Percentiles rank a stretch among this genome's conserved stretches.
Conservation (phyloP, 2,329 filamentous ascomycete species). For the Chaetomiaceae sp. region DNA sequence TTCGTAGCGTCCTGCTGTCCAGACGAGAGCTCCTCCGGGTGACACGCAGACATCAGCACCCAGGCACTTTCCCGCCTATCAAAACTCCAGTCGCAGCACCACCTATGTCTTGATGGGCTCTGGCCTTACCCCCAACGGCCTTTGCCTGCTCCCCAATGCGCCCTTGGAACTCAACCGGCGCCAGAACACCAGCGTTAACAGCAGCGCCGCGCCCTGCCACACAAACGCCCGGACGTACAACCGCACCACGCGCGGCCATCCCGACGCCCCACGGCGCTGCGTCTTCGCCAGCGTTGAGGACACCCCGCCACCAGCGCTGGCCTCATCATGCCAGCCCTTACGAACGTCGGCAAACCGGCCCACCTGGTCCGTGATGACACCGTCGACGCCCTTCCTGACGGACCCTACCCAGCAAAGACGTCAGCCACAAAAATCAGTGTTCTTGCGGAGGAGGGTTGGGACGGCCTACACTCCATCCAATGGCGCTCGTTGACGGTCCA, state of each 20-base stretch:
- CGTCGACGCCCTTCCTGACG: conserved; percentile 60
- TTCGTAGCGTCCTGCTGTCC: no score
- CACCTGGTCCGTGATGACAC: conserved; percentile 81
- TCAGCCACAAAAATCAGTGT: no score
- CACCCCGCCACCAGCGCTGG: background rate
- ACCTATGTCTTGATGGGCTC: background rate
- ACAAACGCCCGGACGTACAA: conserved; percentile 17
- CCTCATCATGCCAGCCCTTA: background rate
- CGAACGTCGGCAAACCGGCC: conserved; percentile 59
- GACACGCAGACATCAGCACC: no score
- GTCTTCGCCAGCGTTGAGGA: background rate
- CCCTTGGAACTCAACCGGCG: conserved; percentile 7
- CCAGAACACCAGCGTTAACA: conserved; percentile 16
- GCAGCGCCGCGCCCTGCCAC: conserved; percentile 13
- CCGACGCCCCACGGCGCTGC: background rate
- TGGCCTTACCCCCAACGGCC: background rate
- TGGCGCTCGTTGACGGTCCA: conserved; percentile 83
- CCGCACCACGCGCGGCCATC: conserved; percentile 3
- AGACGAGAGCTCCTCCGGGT: no score
- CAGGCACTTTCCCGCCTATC: no score
- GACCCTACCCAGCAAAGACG: no score
- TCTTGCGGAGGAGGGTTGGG: no score
- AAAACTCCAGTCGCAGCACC: background rate
- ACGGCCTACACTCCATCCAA: conserved; percentile 69
- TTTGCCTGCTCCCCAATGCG: conserved; percentile 4